Evolutionary conservation across 257 asterid species (phyloP).

Genomic region (Lithospermum erythrorhizon): DNA sequence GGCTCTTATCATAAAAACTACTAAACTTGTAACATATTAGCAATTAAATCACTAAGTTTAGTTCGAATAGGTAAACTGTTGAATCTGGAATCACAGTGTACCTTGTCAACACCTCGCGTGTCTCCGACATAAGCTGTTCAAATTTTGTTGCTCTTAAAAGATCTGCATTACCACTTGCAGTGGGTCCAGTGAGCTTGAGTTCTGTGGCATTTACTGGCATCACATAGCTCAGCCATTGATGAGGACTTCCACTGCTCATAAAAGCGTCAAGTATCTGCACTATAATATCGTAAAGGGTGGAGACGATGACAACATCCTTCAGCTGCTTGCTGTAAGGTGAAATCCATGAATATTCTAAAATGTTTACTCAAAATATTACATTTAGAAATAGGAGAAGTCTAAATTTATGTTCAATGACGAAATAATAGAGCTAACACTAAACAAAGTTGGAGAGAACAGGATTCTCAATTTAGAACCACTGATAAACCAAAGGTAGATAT

Average conservation of each 20-base stretch:
- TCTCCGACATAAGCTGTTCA: constrained; percentile 69
- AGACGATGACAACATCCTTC: constrained; percentile 56
- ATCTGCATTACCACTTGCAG: constrained; percentile 30
- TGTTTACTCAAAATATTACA: background rate
- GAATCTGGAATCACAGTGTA: constrained; percentile 14
- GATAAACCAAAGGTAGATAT: background rate
- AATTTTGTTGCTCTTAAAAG: constrained; percentile 42
- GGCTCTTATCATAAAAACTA: background rate
- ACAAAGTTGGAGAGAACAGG: background rate
- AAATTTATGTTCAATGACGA: background rate
- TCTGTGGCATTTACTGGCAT: constrained; percentile 64
- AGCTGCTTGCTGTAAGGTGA: constrained; percentile 58
- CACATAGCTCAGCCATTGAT: constrained; percentile 63
- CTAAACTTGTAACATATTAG: background rate
- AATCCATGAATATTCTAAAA: constrained; percentile 4
- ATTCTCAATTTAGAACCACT: background rate
- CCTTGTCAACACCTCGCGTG: constrained; percentile 76
- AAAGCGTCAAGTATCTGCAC: constrained; percentile 56
- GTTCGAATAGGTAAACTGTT: background rate
- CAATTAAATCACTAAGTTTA: background rate
- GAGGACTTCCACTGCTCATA: constrained; percentile 61
- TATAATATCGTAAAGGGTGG: constrained; percentile 52
- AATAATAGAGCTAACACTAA: background rate
- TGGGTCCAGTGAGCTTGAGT: constrained; percentile 33
- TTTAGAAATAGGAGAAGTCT: background rate